These are phyloP conservation scores for Zizania latifolia DNA, from an alignment of 176 grass and related monocot genomes.

Conservation along the genomic window DNA sequence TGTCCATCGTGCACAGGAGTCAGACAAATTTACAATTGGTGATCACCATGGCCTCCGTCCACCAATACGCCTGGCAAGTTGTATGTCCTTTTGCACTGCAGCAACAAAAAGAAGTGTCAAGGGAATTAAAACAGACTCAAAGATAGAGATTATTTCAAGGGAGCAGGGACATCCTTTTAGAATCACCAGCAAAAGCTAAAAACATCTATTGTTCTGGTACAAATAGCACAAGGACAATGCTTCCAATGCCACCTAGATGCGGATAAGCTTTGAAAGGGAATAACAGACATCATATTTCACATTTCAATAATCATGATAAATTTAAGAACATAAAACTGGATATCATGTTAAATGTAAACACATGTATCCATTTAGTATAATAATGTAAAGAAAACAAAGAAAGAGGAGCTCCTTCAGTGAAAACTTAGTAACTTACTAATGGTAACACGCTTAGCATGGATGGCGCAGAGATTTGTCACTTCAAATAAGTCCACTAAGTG, in stretches of 20 bases:
- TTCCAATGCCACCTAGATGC: neutral
- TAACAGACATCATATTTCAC: neutral
- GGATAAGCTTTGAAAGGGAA: neutral
- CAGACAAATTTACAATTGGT: no score
- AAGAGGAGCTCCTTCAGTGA: neutral
- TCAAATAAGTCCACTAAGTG: constrained; percentile 49
- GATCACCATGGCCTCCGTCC: constrained; percentile 46
- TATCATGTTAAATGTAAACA: constrained; percentile 1
- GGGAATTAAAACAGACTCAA: neutral
- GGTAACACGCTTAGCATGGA: constrained; percentile 61
- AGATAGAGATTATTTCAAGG: neutral
- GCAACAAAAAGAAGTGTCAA: neutral
- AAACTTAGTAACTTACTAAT: constrained; percentile 71
- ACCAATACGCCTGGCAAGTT: constrained; percentile 76
- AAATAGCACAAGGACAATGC: neutral
- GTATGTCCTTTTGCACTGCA: constrained; percentile 88
- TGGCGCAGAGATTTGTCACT: constrained; percentile 45
- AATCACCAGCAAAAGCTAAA: neutral
- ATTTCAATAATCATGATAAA: neutral
- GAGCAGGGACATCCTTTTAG: neutral
- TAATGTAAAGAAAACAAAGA: constrained; percentile 13
- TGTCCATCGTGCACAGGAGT: neutral
- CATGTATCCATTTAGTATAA: neutral
- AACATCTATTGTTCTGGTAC: neutral
- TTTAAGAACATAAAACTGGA: constrained; percentile 2